These are phyloP conservation scores for Kalanchoe fedtschenkoi DNA, from an alignment of 164 flowering plant genomes.

Conservation along the genomic window DNA sequence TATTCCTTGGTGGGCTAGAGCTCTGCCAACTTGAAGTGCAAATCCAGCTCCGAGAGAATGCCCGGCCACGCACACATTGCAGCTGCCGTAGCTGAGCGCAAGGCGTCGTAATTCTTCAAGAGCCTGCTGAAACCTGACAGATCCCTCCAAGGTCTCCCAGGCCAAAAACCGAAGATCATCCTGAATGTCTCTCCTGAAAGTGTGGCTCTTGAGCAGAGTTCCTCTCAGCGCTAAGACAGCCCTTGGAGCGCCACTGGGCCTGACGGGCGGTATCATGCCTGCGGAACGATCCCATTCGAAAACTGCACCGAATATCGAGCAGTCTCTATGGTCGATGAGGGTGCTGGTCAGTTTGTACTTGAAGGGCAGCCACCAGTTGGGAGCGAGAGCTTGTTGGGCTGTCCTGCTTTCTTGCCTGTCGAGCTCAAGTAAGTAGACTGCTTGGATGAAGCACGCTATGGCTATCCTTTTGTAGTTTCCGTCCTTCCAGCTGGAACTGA, in stretches of 20 bases:
- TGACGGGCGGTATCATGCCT: slow-evolving; percentile 55
- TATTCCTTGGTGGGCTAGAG: slow-evolving; percentile 71
- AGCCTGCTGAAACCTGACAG: slow-evolving; percentile 55
- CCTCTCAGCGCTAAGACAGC: slow-evolving; percentile 86
- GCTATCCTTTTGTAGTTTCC: slow-evolving; percentile 76
- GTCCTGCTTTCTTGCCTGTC: slow-evolving; percentile 77
- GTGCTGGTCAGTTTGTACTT: slow-evolving; percentile 66
- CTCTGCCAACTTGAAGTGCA: slow-evolving; percentile 88
- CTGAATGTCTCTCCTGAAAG: slow-evolving; percentile 75
- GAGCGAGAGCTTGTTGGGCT: slow-evolving; percentile 64
- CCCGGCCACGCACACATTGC: slow-evolving; percentile 75
- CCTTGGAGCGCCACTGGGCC: slow-evolving; percentile 87
- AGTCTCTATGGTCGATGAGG: slow-evolving; percentile 68
- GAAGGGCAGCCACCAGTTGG: slow-evolving; percentile 93
- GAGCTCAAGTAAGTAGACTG: slow-evolving; percentile 78
- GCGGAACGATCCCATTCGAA: slow-evolving; percentile 87
- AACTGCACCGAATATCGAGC: slow-evolving; percentile 84
- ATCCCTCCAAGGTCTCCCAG: slow-evolving; percentile 89
- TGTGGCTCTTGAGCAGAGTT: slow-evolving; percentile 62
- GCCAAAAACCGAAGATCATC: slow-evolving; percentile 94
- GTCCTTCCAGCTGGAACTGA: slow-evolving; percentile 57
- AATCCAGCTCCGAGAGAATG: slow-evolving; percentile 96
- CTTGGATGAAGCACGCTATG: slow-evolving; percentile 86
- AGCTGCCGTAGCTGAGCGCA: slow-evolving; percentile 47
- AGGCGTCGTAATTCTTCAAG: slow-evolving; percentile 50